Percentiles rank a stretch among this genome's conserved stretches.
Conservation (phyloP, 352 stramenopile genomes). For the Stramenopiles sp. region DNA sequence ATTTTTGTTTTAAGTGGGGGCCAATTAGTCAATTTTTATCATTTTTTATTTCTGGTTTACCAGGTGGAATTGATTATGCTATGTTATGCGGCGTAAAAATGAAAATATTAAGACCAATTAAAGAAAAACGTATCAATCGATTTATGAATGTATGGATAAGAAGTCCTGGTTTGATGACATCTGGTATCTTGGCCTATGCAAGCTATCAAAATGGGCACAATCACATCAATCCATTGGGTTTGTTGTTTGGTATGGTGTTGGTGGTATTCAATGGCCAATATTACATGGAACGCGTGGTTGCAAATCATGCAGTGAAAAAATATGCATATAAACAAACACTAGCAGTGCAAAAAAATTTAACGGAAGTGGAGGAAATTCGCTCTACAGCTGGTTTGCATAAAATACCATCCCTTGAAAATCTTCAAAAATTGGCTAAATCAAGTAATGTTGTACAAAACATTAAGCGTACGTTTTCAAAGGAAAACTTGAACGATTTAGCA, state of each 20-base stretch:
- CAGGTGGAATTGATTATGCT: neutral
- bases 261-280: conserved; percentile 3
- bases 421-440: too few relatives aligned
- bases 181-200: neutral
- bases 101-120: neutral
- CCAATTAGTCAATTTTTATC: neutral
- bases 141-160: neutral
- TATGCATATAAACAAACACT: neutral
- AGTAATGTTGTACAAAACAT: neutral
- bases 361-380: neutral
- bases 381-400: neutral
- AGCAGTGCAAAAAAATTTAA: neutral
- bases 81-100: neutral
- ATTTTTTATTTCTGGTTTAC: neutral
- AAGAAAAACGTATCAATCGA: conserved; percentile 3
- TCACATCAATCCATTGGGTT: neutral
- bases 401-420: neutral
- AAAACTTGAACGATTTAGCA: too few relatives aligned
- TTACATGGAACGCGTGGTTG: neutral
- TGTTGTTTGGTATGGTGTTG: neutral
- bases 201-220: neutral
- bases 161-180: neutral
- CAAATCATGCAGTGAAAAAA: neutral
- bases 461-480: neutral
- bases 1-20: neutral